Base-by-base conservation (phyloP, 106 monocot species). In the Allium fistulosum region DNA sequence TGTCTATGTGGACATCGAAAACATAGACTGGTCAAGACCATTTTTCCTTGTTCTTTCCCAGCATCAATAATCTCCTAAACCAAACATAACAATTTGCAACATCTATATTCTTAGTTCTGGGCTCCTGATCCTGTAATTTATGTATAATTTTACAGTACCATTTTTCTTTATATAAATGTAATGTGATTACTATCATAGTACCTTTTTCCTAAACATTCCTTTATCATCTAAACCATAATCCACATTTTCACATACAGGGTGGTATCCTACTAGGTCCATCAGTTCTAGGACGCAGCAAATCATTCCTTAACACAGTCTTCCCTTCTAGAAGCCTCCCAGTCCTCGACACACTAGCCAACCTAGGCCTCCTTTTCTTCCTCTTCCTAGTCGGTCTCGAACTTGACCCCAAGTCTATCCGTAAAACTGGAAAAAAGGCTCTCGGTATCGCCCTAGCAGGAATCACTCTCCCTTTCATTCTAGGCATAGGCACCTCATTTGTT, bases 311-410 rank as follows among this genome's bases (percentile, higher is more conserved):
- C 12, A 17, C 52, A 18, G 75, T 76, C 18, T 76, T 76, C 62
- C 75, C 75, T 27, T 0, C 60, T 10, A 68, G 55, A 9, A 69
- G 69, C 53, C 75, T 76, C 69, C 51, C 69, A 12, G 69, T 76
- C n/a, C 61, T 76, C 3, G 75, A 76, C 75, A 76, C 75, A 28
- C 53, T 76, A 16, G 75, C 75, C 61, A 76, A 76, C 75, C 75
- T 76, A 14, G 75, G 75, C 9, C 75, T 76, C 46, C 51, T 76
- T 37, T 76, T 76, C 69, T 76, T 76, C 58, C 75, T 76, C 75
- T 76, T 76, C 53, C 58, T 76, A 17, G 69, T 69, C 10, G 75
- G 75, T 11, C 46, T 76, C 2, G 75, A 76, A 76, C 62, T 76
- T 10, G 68, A 76, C 62, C 50, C 37, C 11, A 68, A 55, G 16